These are phyloP conservation scores for Tephrocybe sp. DNA, from an alignment of 768 basidiomycete genomes.

Conservation along the genomic window DNA sequence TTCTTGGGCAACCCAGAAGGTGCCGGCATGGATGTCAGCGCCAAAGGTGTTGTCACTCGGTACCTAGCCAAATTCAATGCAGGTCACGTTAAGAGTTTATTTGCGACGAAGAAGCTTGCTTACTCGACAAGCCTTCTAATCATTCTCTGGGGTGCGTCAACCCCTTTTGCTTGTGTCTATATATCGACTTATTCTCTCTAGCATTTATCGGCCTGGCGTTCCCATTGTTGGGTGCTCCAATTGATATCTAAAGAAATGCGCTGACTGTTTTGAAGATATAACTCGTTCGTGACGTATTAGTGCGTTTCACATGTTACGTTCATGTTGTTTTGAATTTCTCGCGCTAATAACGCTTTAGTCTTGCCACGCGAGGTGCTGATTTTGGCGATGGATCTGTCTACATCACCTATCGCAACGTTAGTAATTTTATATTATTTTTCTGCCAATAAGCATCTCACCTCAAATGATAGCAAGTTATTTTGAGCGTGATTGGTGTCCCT, in stretches of 20 bases:
- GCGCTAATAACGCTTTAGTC: constrained; percentile 31
- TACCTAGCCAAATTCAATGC: constrained; percentile 33
- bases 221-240: constrained; percentile 60
- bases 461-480: constrained; percentile 58
- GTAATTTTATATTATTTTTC: constrained; percentile 8
- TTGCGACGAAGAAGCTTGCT: constrained; percentile 62
- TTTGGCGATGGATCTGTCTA: constrained; percentile 71
- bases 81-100: constrained; percentile 57
- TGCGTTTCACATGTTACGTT: constrained; percentile 26
- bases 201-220: constrained; percentile 78
- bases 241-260: constrained; percentile 18
- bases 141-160: constrained; percentile 46
- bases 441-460: background rate
- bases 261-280: constrained; percentile 32
- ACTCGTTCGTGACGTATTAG: constrained; percentile 57
- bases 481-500: constrained; percentile 68
- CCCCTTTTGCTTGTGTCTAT: background rate
- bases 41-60: constrained; percentile 30
- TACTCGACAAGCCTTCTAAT: constrained; percentile 66
- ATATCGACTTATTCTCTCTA: constrained; percentile 22
- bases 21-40: constrained; percentile 10
- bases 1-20: constrained; percentile 7
- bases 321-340: too few species aligned
- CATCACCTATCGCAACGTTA: constrained; percentile 73
- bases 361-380: constrained; percentile 62